These are phyloP conservation scores for Irpex lacteus DNA, from an alignment of 1,284 basidiomycete genomes.

Conservation along the genomic window DNA sequence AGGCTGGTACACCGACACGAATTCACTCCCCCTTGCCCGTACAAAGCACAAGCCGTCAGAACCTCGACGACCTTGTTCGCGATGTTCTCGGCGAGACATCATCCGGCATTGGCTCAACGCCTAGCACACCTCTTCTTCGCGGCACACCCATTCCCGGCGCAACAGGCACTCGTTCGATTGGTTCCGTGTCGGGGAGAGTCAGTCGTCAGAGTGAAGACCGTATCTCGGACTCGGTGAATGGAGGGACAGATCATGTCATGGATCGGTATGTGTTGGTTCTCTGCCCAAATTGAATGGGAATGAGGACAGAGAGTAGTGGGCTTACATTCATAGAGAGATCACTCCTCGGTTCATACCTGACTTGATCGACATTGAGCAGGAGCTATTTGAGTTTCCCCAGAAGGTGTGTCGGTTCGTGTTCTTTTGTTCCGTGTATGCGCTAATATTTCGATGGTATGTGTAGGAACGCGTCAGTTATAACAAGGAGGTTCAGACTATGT, in stretches of 20 bases:
- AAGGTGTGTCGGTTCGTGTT: constrained; percentile 47
- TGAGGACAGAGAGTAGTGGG: background rate
- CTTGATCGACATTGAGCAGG: constrained; percentile 82
- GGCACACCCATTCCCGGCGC: constrained; percentile 39
- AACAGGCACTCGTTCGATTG: constrained; percentile 39
- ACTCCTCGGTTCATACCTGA: constrained; percentile 69
- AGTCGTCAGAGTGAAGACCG: constrained; percentile 66
- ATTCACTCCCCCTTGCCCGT: background rate
- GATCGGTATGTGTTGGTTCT: constrained; percentile 46
- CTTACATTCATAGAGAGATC: constrained; percentile 45
- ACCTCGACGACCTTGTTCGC: constrained; percentile 40
- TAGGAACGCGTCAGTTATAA: constrained; percentile 91
- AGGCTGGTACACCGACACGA: background rate
- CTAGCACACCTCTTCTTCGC: constrained; percentile 63
- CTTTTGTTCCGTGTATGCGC: background rate
- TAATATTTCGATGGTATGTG: background rate
- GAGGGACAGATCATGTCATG: constrained; percentile 62
- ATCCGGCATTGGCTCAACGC: constrained; percentile 41
- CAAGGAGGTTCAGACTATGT: constrained; percentile 88
- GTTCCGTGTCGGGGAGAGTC: constrained; percentile 53
- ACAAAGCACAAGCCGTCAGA: constrained; percentile 27
- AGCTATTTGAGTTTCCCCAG: constrained; percentile 86
- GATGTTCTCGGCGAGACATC: constrained; percentile 55
- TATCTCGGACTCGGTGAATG: constrained; percentile 46
- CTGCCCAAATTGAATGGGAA: constrained; percentile 19